Percentiles rank a stretch among this genome's conserved stretches.
Evolutionary conservation across 805 yeast genomes (phyloP).

Genomic region (Hermanozyma aechmeae): DNA sequence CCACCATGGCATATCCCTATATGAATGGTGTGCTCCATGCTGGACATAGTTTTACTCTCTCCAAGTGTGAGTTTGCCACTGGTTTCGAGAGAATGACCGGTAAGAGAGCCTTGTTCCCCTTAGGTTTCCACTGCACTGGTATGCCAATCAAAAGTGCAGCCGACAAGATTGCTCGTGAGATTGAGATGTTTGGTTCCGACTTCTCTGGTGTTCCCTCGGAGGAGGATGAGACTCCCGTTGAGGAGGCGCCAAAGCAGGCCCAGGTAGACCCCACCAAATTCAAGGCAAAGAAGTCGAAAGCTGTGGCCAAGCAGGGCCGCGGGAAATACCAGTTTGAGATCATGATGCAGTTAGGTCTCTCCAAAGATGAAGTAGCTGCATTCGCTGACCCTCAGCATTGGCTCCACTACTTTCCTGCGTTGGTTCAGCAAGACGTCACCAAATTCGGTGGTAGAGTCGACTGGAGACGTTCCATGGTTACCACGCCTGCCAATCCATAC

Average conservation of each 20-base stretch:
- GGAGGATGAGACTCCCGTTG: conserved; percentile 36
- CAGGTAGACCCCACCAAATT: conserved; percentile 83
- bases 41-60: conserved; percentile 92
- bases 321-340: conserved; percentile 94
- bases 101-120: conserved; percentile 83
- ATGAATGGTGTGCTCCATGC: conserved; percentile 98
- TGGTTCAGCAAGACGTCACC: conserved; percentile 72
- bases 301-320: conserved; percentile 87
- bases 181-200: conserved; percentile 81
- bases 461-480: conserved; percentile 94
- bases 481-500: conserved; percentile 92
- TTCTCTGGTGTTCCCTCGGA: conserved; percentile 61
- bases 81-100: conserved; percentile 96
- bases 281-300: conserved; percentile 88
- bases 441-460: conserved; percentile 88
- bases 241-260: conserved; percentile 18
- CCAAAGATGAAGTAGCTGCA: conserved; percentile 70
- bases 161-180: conserved; percentile 87
- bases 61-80: conserved; percentile 84
- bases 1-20: conserved; percentile 97
- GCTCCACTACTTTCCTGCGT: conserved; percentile 87
- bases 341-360: conserved; percentile 88
- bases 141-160: conserved; percentile 97
- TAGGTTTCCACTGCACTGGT: conserved; percentile 99
- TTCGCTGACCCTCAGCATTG: conserved; percentile 92